These are phyloP conservation scores for Mycosphaerella sp. DNA, from an alignment of 2,329 filamentous ascomycete genomes.

Conservation along the genomic window DNA sequence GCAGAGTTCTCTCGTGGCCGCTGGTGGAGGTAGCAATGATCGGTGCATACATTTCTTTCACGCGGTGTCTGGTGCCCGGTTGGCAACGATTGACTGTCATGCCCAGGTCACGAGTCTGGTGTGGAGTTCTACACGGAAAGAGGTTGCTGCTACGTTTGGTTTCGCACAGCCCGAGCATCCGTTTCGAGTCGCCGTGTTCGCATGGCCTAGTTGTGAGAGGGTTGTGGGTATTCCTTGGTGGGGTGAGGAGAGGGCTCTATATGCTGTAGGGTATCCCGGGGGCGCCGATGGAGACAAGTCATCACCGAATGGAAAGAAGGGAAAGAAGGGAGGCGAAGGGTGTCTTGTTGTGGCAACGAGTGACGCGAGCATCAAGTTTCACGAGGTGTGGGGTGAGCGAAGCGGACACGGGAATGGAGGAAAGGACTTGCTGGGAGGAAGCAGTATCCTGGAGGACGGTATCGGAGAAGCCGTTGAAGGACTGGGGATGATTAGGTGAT, in stretches of 20 bases:
- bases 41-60: constrained; percentile 96
- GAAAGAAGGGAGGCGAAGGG: constrained; percentile 53
- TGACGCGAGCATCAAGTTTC: constrained; percentile 88
- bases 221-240: constrained; percentile 81
- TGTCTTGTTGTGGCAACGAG: constrained; percentile 89
- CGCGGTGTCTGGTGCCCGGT: constrained; percentile 69
- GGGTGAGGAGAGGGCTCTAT: constrained; percentile 71
- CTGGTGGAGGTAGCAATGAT: constrained; percentile 89
- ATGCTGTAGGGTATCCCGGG: constrained; percentile 78
- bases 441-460: constrained; percentile 74
- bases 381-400: constrained; percentile 72
- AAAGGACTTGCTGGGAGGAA: constrained; percentile 61
- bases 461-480: constrained; percentile 73
- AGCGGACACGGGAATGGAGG: constrained; percentile 31
- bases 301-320: constrained; percentile 4
- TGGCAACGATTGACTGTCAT: constrained; percentile 86
- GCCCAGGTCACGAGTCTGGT: constrained; percentile 90
- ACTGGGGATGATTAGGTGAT: constrained; percentile 3
- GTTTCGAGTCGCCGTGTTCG: constrained; percentile 84
- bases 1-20: constrained; percentile 80
- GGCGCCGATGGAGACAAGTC: constrained; percentile 41
- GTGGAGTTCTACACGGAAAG: constrained; percentile 66
- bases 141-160: constrained; percentile 90
- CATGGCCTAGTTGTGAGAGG: constrained; percentile 86
- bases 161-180: constrained; percentile 87